A percentile compares a stretch with the other conserved stretches of the same genome.
These are phyloP conservation scores for Colletotrichum salicis DNA, from an alignment of 2,329 filamentous ascomycete species.

Conservation along the genomic window DNA sequence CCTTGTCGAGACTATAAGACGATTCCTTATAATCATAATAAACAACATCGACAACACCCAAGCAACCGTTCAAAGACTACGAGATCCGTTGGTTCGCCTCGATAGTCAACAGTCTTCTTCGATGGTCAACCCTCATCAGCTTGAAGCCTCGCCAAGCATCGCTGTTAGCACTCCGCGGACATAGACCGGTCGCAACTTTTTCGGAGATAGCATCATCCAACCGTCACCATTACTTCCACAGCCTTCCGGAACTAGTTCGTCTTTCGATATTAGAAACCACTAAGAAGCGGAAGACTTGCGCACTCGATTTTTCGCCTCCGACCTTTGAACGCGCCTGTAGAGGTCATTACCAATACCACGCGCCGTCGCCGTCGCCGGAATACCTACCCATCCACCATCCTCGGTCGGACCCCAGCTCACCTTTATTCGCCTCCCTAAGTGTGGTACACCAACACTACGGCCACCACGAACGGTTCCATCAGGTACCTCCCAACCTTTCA, in stretches of 20 bases:
- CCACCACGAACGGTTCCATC: constrained; percentile 3
- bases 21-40: constrained; percentile 23
- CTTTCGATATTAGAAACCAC: not conserved
- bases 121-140: not conserved
- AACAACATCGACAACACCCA: constrained; percentile 9
- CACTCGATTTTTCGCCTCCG: constrained; percentile 8
- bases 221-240: constrained; percentile 21
- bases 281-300: constrained; percentile 5
- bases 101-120: not conserved
- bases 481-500: constrained; percentile 3
- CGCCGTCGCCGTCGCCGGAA: constrained; percentile 18
- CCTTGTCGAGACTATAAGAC: constrained; percentile 20
- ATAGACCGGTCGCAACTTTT: constrained; percentile 5
- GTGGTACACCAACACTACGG: constrained; percentile 6
- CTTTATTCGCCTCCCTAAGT: constrained; percentile 31
- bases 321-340: constrained; percentile 22
- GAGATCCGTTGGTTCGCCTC: not conserved
- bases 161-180: not conserved
- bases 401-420: constrained; percentile 30
- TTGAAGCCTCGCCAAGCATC: not conserved
- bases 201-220: constrained; percentile 10
- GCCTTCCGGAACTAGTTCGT: constrained; percentile 19
- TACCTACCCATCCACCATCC: not conserved
- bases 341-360: constrained; percentile 32
- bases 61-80: not conserved